These are phyloP conservation scores for Biscogniauxia mediterranea DNA, from an alignment of 2,329 filamentous ascomycete genomes.

Conservation along the genomic window DNA sequence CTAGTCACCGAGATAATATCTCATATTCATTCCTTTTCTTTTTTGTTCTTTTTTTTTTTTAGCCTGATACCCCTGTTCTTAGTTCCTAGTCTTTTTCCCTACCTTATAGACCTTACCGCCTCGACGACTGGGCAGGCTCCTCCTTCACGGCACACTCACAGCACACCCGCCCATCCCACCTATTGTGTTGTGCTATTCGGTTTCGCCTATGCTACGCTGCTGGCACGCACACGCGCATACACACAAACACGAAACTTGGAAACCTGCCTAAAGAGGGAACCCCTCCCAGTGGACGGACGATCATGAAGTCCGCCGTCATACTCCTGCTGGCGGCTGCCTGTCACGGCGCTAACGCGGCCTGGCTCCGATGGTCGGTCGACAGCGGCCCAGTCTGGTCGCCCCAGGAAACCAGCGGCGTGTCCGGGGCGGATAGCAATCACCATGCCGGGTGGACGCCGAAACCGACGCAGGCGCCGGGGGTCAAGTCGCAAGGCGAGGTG, in stretches of 20 bases:
- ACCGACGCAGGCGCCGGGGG: constrained; percentile 25
- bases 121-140: neutral
- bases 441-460: constrained; percentile 24
- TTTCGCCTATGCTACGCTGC: neutral
- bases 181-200: neutral
- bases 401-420: constrained; percentile 17
- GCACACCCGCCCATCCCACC: neutral
- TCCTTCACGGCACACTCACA: neutral
- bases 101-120: neutral
- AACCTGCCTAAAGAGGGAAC: neutral
- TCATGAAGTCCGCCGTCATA: constrained; percentile 19
- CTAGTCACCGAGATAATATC: neutral
- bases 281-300: neutral
- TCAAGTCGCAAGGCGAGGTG: constrained; percentile 11
- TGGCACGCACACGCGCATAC: neutral
- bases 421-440: neutral
- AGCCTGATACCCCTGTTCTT: neutral
- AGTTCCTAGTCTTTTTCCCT: neutral
- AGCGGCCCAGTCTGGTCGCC: constrained; percentile 16
- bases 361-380: constrained; percentile 25
- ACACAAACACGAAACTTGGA: neutral
- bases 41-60: too few relatives aligned
- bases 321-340: constrained; percentile 15
- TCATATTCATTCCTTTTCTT: neutral
- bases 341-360: constrained; percentile 17